Base-by-base conservation (phyloP, 192 early-diverging fungal species). In the Lobosporangium transversale region DNA sequence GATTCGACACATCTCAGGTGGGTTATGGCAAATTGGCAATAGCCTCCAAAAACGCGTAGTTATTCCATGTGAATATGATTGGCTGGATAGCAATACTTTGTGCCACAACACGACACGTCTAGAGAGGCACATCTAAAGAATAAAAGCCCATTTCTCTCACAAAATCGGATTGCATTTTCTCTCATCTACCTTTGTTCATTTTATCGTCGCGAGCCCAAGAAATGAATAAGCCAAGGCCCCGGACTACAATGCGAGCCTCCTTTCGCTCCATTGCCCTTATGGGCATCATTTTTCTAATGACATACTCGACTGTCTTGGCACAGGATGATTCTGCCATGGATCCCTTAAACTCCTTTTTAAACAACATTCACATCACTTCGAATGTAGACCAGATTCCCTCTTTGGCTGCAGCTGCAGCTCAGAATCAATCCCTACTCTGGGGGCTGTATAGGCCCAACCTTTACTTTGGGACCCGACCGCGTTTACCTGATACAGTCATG, bases 361-460 rank as follows among this genome's bases (percentile, higher is more conserved):
- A 61, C 40, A 53, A 32, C 23, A 53, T 63, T 20, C 53, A 31
- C n/a, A 49, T 42, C 17, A 27, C 11, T 20, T 20, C 45, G 11
- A 29, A 35, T 26, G 3, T 32, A 15, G 49, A 53, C 8, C 15
- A 51, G 17, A 62, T 53, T 44, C 26, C 58, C 18, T 45, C 68
- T 0, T 20, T 31, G 12, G n/a, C 31, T 9, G 44, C 51, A 7
- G 30, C 57, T 4, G 57, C 49, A 20, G 69, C 81, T 1, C 65
- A 62, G 40, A 84, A 87, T 58, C 57, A 74, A 15, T 87, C 89
- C 0, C 84, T 98, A 8, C 78, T 86, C 53, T 97, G 96, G 95
- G 95, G 96, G 21, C 92, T 92, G 0, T 96, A 96, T 71, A 81
- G 96, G 49, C 95, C 96, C 12, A 94, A 95, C 76, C 80, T 98